Base-by-base conservation (phyloP, 805 yeast species). In the Ogataea populi-albae region DNA sequence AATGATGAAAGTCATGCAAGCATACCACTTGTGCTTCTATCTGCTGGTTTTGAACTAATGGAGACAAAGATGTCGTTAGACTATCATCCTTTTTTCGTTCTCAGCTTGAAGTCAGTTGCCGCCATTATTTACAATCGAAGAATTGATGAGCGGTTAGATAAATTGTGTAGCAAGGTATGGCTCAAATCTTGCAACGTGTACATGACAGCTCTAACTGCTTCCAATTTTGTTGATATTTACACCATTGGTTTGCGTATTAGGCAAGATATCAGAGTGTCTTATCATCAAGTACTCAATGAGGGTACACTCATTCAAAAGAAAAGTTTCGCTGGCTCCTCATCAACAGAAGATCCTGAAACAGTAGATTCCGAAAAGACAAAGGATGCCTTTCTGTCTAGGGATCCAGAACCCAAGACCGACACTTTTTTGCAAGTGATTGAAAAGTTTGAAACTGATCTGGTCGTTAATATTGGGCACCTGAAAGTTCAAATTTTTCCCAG, bases 131-230 rank as follows among this genome's bases (percentile, higher is more conserved):
- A 72, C 55, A 93, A 91, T 55, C 86, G 82, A 49, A 75, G 77
- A 46, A 81, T 73, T 30, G 40, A 49, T 2, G 54, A 67, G 16
- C 59, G 66, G 30, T 74, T 77, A 17, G 95, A 88, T 54, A 74
- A 77, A 33, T 59, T 89, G 5, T 71, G 66, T 39, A 82, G 77
- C 0, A 58, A 64, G 3, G 55, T 73, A 2, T 62, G 64, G 8
- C 68, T 81, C 43, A 76, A 68, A 2, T 64, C 75, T 0, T 66
- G 81, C 11, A 76, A 75, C 38, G 51, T 86, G 2, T 86, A 75
- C 50, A 65, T 83, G 41, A 89, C 98, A 0, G 87, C 95, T 0
- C 68, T 93, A 51, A 81, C 95, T 0, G 93, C 93, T 0, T 81
- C 96, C 0, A 87, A 84, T 50, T 65, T 86, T 20, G 69, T 81